phyloP scores from a whole-genome alignment of 2,329 filamentous ascomycete genomes.

The Sclerotiophoma versabilis region DNA sequence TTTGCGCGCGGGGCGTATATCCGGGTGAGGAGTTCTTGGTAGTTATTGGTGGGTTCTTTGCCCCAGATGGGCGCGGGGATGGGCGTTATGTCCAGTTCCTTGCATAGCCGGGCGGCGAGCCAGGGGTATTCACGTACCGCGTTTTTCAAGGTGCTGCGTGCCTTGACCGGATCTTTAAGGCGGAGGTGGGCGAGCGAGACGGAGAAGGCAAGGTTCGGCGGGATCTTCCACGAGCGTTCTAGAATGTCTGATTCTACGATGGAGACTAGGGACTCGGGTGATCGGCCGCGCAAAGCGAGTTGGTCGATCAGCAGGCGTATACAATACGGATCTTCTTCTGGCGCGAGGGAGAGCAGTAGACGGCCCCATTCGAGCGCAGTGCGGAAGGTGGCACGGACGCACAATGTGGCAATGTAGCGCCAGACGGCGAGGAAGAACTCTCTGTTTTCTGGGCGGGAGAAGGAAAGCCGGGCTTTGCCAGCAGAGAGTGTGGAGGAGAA shows the following conservation, averaged over 20 bases:
- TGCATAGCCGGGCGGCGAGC: constrained; percentile 82
- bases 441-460: constrained; percentile 82
- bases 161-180: constrained; percentile 69
- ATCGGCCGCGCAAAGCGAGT: constrained; percentile 80
- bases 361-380: constrained; percentile 96
- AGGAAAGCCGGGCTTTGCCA: constrained; percentile 82
- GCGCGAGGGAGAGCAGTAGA: constrained; percentile 77
- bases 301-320: constrained; percentile 83
- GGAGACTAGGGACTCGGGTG: constrained; percentile 77
- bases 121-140: constrained; percentile 81
- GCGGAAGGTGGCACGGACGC: constrained; percentile 90
- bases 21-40: constrained; percentile 73
- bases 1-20: constrained; percentile 80
- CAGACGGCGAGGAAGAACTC: constrained; percentile 92
- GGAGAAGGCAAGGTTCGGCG: constrained; percentile 78
- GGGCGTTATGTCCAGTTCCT: constrained; percentile 77
- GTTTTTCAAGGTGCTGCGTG: constrained; percentile 68
- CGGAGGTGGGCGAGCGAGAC: constrained; percentile 78
- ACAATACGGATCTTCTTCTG: constrained; percentile 78
- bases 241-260: constrained; percentile 64
- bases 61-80: constrained; percentile 86
- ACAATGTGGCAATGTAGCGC: constrained; percentile 84
- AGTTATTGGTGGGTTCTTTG: constrained; percentile 68
- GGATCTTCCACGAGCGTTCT: constrained; percentile 57
- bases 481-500: constrained; percentile 78